Evolutionary conservation across 441 rosid genomes (phyloP).

Genomic region (Erodium trifolium): DNA sequence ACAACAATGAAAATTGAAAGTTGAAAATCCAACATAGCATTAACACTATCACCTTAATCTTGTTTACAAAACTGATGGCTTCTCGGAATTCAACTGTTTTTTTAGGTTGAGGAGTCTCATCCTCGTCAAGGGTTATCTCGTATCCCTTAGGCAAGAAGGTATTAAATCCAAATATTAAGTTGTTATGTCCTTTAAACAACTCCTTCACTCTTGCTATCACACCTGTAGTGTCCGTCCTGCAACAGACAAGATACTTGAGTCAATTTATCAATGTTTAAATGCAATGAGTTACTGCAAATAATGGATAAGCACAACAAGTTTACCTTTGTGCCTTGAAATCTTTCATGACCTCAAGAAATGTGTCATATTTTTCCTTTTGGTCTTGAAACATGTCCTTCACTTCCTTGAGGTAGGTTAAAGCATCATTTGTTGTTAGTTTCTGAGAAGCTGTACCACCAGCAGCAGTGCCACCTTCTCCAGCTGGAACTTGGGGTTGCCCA

Average conservation of each 20-base stretch:
- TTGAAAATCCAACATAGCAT: slow-evolving; percentile 3
- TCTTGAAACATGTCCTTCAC: slow-evolving; percentile 91
- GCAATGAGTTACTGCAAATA: background rate
- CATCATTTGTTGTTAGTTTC: slow-evolving; percentile 90
- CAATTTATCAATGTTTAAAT: slow-evolving; percentile 14
- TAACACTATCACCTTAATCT: slow-evolving; percentile 69
- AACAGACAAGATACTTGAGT: slow-evolving; percentile 19
- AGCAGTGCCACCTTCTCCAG: background rate
- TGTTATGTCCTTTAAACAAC: slow-evolving; percentile 76
- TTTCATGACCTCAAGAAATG: slow-evolving; percentile 96
- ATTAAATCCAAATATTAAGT: slow-evolving; percentile 89
- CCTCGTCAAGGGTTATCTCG: slow-evolving; percentile 81
- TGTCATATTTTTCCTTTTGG: slow-evolving; percentile 80
- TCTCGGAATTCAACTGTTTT: slow-evolving; percentile 95
- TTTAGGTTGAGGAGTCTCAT: slow-evolving; percentile 67
- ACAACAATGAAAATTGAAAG: slow-evolving; percentile 12
- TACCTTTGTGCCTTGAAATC: slow-evolving; percentile 97
- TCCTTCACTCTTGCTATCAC: slow-evolving; percentile 92
- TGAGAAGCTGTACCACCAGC: slow-evolving; percentile 41
- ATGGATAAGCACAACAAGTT: slow-evolving; percentile 12
- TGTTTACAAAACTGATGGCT: slow-evolving; percentile 93
- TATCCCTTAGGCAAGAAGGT: slow-evolving; percentile 95
- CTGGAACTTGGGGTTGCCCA: background rate
- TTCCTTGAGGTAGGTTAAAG: slow-evolving; percentile 84
- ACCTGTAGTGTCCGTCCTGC: slow-evolving; percentile 86